Conservation (phyloP, 495 filamentous ascomycete species). For the Hypoxylon fragiforme region DNA sequence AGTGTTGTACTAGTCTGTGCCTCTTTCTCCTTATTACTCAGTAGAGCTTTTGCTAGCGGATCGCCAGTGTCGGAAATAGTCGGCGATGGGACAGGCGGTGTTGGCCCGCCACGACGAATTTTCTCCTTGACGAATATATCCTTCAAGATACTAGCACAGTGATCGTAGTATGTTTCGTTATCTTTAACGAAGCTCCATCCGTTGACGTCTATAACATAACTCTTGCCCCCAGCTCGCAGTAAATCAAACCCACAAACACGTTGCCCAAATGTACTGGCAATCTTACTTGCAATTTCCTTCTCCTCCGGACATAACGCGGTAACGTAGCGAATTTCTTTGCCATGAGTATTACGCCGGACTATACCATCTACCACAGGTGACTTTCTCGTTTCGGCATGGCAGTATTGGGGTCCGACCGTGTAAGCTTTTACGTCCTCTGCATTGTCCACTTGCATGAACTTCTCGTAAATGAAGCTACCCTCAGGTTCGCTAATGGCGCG, state of each 20-base stretch:
- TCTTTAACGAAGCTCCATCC: conserved; percentile 99
- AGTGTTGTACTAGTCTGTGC: conserved; percentile 32
- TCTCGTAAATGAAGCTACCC: conserved; percentile 92
- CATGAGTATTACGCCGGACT: conserved; percentile 92
- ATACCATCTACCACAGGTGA: conserved; percentile 96
- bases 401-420: conserved; percentile 90
- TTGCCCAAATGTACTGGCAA: conserved; percentile 91
- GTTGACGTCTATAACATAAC: conserved; percentile 98
- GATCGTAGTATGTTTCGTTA: conserved; percentile 97
- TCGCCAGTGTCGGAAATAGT: conserved; percentile 48
- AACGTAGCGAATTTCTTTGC: conserved; percentile 95
- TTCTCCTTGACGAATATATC: conserved; percentile 84
- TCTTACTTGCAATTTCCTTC: conserved; percentile 80
- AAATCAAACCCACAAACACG: conserved; percentile 96
- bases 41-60: conserved; percentile 39
- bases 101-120: conserved; percentile 48
- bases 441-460: conserved; percentile 94
- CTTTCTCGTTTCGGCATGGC: conserved; percentile 95
- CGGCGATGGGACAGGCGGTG: conserved; percentile 49
- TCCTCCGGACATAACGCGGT: conserved; percentile 82
- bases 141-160: conserved; percentile 79
- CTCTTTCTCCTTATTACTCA: conserved; percentile 42
- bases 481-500: conserved; percentile 75
- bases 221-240: conserved; percentile 81
- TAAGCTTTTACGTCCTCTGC: conserved; percentile 98